Base-by-base conservation (phyloP, 192 early-diverging fungal species). In the Gaertneriomyces semiglobifer region DNA sequence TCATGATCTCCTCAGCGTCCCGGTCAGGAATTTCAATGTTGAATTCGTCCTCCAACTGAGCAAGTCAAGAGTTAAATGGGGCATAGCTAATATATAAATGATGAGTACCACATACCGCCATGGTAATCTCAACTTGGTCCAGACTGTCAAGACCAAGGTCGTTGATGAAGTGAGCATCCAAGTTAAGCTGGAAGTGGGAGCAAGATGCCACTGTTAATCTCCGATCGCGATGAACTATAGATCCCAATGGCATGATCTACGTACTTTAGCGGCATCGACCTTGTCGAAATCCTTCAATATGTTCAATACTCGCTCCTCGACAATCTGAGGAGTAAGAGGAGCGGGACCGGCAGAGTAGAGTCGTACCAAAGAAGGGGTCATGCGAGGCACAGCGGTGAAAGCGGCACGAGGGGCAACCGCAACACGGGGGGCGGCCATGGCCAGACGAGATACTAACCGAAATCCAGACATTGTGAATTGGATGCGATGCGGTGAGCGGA, bases 101-200 rank as follows among this genome's bases (percentile, higher is more conserved):
- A 38, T 6, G 3, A 45, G 42, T 45, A 61, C n/a, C 33, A 68
- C 66, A 39, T 68, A 68, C 66, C 14, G 95, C 95, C 94, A 99
- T 97, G 58, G 95, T 94, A 58, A 99, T 92, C 81, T 99, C 97
- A 25, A 99, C 94, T 55, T 93, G 90, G 79, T 97, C 97, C 62
- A 99, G 84, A 74, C 88, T 91, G 79, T 99, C 97, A 56, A 99
- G 79, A 12, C 93, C 93, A 65, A 99, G 89, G 75, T 97, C 97
- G 67, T 88, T 88, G 77, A 86, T 80, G 76, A 99, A 99, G 74
- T 90, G 86, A 12, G 97, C 85, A 57, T 87, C 75, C 64, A 90
- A 79, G 42, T 90, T 74, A 46, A 98, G 75, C 96, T 98, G 81
- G 18, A 33, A 41, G 20, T 12, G 25, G 25, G 25, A 33, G 25